Evolutionary conservation across 1,284 basidiomycete genomes (phyloP).

Genomic region (Entoloma clypeatum): DNA sequence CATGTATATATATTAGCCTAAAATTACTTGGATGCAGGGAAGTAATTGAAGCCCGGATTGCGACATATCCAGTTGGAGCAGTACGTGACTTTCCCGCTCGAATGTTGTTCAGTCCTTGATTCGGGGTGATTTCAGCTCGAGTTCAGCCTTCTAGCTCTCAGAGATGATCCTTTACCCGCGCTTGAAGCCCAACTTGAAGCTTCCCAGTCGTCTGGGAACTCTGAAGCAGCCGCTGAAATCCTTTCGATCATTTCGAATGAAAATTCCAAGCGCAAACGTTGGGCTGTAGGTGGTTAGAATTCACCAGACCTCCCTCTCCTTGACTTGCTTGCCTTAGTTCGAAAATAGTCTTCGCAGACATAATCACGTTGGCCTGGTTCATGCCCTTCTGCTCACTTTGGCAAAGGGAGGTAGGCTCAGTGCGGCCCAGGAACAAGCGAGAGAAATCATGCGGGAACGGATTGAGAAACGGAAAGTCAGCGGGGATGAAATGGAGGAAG

Average conservation of each 20-base stretch:
- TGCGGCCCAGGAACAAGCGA: constrained; percentile 43
- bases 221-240: constrained; percentile 47
- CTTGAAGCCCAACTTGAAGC: constrained; percentile 56
- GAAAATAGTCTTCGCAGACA: constrained; percentile 80
- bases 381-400: constrained; percentile 64
- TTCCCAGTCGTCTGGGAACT: constrained; percentile 44
- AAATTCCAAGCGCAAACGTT: constrained; percentile 71
- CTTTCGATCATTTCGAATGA: constrained; percentile 70
- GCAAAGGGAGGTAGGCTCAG: constrained; percentile 61
- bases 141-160: constrained; percentile 86
- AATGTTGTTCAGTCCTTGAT: constrained; percentile 4
- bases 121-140: constrained; percentile 55
- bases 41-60: constrained; percentile 81
- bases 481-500: constrained; percentile 55
- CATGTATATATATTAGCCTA: not conserved
- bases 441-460: constrained; percentile 48
- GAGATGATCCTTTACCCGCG: constrained; percentile 71
- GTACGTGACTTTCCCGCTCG: constrained; percentile 44
- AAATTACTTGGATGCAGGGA: constrained; percentile 43
- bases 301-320: constrained; percentile 8
- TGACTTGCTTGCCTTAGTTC: constrained; percentile 45
- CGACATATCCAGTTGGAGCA: constrained; percentile 79
- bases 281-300: constrained; percentile 56
- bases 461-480: constrained; percentile 47
- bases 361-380: constrained; percentile 78